Evolutionary conservation across 2,329 filamentous ascomycete species (phyloP).

Genomic region (Xylaria multiplex): DNA sequence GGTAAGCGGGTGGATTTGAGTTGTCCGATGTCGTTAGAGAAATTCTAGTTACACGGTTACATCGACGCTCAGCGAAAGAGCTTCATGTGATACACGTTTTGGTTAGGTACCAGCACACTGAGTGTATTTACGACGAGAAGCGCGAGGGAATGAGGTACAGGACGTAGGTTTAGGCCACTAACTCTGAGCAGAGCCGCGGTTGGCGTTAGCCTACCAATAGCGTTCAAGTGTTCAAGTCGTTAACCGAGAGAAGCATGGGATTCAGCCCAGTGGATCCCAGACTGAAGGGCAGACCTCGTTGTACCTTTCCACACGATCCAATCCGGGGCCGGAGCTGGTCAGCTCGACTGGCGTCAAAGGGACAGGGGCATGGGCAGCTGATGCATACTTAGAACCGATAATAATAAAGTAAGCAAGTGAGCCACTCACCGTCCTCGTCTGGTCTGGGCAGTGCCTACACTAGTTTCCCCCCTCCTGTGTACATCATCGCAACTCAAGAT

Average conservation of each 20-base stretch:
- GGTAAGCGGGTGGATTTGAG: conserved; percentile 25
- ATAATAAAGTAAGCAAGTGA: conserved; percentile 28
- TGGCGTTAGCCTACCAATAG: conserved; percentile 26
- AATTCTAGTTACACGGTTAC: conserved; percentile 17
- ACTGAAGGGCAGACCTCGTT: conserved; percentile 4
- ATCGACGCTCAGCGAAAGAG: conserved; percentile 33
- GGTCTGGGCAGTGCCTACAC: conserved; percentile 24
- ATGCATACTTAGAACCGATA: conserved; percentile 16
- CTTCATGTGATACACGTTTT: conserved; percentile 19
- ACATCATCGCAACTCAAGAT: conserved; percentile 21
- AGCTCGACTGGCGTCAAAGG: conserved; percentile 16
- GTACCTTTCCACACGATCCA: conserved; percentile 13
- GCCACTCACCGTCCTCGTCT: conserved; percentile 17
- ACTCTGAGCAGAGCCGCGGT: conserved; percentile 26
- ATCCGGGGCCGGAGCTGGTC: conserved; percentile 13
- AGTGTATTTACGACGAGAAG: conserved; percentile 10
- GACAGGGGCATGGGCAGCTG: conserved; percentile 25
- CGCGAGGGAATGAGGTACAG: conserved; percentile 16
- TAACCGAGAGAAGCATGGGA: conserved; percentile 19
- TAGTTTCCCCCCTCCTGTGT: conserved; percentile 12
- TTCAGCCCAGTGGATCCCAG: conserved; percentile 28
- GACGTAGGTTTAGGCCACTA: conserved; percentile 7
- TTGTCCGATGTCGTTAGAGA: neutral
- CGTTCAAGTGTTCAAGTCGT: neutral
- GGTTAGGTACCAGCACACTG: conserved; percentile 7